Evolutionary conservation across 106 monocot species (phyloP).

Genomic region (Cymbidium sinense): DNA sequence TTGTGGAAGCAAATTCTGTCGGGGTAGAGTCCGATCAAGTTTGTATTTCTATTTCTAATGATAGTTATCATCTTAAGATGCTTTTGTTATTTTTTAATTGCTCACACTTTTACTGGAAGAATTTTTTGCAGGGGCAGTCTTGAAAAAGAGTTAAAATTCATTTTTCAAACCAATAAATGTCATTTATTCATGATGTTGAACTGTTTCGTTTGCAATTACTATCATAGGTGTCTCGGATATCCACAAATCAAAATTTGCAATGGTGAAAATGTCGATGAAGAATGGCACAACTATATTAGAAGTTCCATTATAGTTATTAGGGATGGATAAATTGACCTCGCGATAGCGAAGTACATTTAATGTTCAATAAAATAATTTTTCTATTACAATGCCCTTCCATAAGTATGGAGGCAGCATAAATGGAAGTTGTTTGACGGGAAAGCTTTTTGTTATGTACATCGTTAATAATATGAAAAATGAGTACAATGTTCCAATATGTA

Average conservation of each 20-base stretch:
- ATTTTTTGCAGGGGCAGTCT: background rate
- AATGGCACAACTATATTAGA: background rate
- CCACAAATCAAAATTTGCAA: background rate
- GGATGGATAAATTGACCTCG: background rate
- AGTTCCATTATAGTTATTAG: background rate
- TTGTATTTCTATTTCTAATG: background rate
- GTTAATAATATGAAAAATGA: no score
- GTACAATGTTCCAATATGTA: no score
- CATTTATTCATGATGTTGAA: background rate
- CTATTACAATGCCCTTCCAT: background rate
- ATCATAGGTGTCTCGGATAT: background rate
- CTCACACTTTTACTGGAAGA: background rate
- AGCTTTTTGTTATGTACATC: no score
- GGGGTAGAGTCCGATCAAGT: conserved; percentile 4
- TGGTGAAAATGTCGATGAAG: background rate
- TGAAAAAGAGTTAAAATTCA: background rate
- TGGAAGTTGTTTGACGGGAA: no score
- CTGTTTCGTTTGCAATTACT: background rate
- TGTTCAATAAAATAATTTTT: background rate
- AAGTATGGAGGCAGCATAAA: conserved; percentile 1
- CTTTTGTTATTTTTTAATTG: background rate
- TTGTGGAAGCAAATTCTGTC: conserved; percentile 23
- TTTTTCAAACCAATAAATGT: background rate
- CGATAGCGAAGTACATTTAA: background rate
- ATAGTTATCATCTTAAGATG: background rate